phyloP scores from a whole-genome alignment of 23 red algal species.

The Gracilaria domingensis region DNA sequence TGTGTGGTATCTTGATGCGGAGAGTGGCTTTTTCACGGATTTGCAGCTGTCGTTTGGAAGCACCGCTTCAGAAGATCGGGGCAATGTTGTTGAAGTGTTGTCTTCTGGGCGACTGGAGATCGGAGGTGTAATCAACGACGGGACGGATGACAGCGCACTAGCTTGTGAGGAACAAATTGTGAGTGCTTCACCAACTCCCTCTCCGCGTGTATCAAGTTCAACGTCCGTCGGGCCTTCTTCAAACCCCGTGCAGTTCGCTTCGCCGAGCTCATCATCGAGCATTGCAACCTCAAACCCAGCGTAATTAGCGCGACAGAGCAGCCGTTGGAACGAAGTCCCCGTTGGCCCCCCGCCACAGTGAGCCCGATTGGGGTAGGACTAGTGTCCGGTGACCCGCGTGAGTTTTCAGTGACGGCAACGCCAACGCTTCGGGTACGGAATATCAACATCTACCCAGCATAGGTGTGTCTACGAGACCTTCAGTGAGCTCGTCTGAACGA shows the following conservation, averaged over 20 bases:
- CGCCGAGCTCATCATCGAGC: neutral
- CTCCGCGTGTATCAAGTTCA: neutral
- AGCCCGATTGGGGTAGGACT: too few relatives aligned
- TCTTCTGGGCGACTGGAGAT: slow-evolving; percentile 45
- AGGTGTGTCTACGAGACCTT: too few relatives aligned
- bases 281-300: too few relatives aligned
- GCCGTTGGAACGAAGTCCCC: too few relatives aligned
- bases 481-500: too few relatives aligned
- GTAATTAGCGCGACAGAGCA: too few relatives aligned
- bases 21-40: slow-evolving; percentile 40
- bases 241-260: neutral
- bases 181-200: slow-evolving; percentile 11
- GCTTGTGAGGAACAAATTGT: slow-evolving; percentile 35
- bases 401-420: too few relatives aligned
- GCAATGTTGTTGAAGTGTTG: slow-evolving; percentile 48
- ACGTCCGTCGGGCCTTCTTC: neutral
- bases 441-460: too few relatives aligned
- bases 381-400: too few relatives aligned
- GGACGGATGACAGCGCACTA: slow-evolving; percentile 35
- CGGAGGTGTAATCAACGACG: slow-evolving; percentile 67
- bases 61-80: slow-evolving; percentile 35
- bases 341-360: too few relatives aligned
- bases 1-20: slow-evolving; percentile 59
- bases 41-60: slow-evolving; percentile 39
- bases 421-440: too few relatives aligned